phyloP scores from a whole-genome alignment of 495 filamentous ascomycete genomes.

The Talaromyces nanjingensis region DNA sequence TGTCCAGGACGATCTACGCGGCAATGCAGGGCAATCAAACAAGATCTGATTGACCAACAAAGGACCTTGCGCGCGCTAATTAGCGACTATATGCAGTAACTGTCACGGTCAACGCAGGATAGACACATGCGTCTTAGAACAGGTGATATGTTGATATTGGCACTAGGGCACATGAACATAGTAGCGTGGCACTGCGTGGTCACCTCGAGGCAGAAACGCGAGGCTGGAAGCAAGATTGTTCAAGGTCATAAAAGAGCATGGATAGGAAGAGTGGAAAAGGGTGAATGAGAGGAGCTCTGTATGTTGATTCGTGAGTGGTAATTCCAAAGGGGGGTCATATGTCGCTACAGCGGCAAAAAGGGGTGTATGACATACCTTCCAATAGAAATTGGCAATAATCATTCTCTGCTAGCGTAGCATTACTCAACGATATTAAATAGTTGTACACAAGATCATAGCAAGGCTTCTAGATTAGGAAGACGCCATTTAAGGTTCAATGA shows the following conservation, averaged over 20 bases:
- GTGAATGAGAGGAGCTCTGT: not conserved
- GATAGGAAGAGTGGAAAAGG: not conserved
- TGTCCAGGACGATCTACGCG: slow-evolving; percentile 7
- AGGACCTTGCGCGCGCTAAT: slow-evolving; percentile 9
- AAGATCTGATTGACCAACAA: slow-evolving; percentile 7
- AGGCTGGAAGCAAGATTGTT: not conserved
- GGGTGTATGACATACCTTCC: not conserved
- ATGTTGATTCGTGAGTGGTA: slow-evolving; percentile 2
- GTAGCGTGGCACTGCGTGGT: not conserved
- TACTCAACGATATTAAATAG: not conserved
- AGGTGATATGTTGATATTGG: slow-evolving; percentile 5
- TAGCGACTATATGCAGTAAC: slow-evolving; percentile 8
- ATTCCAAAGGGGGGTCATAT: not conserved
- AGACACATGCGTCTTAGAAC: not conserved
- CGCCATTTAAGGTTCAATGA: slow-evolving; percentile 8
- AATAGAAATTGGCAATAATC: not conserved
- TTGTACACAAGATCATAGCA: not conserved
- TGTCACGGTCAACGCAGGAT: slow-evolving; percentile 7
- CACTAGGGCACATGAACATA: slow-evolving; percentile 4
- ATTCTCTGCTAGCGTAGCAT: not conserved
- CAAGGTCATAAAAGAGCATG: not conserved
- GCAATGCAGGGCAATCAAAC: slow-evolving; percentile 5
- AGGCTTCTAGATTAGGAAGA: slow-evolving; percentile 2
- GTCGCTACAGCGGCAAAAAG: not conserved
- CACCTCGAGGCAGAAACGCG: slow-evolving; percentile 8